Base-by-base conservation (phyloP, 179 eudicot genomes). In the Gypsophila paniculata region DNA sequence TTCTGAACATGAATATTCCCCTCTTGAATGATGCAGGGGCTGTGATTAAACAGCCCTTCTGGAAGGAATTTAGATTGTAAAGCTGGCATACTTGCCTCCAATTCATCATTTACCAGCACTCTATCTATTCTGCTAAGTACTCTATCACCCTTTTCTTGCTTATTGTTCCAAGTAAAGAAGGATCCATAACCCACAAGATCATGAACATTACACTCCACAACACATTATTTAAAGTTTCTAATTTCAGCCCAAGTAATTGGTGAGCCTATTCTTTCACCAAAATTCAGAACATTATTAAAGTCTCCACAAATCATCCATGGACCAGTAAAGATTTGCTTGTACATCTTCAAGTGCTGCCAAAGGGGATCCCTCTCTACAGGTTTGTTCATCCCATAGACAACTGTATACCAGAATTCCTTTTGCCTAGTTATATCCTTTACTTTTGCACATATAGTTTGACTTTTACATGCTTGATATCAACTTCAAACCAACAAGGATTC, bases 1-100 rank as follows among this genome's bases (percentile, higher is more conserved):
- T 6, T 54, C 25, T 0, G 2, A 0, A 0, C 0, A 54, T 0
- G 9, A 6, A 0, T 18, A 1, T 2, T 9, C 0, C 6, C 0
- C 4, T 4, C 18, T 1, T 54, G 23, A 0, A 54, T 2, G 0
- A 54, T 8, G 5, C 23, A 54, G 0, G 23, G 59, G 9, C 11
- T 18, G 19, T 54, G 59, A 2, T 54, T 10, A 18, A 2, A 18
- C 0, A 18, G 8, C 6, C 59, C 25, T 18, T 54, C 59, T 2
- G 59, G 59, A 0, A 19, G 0, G 9, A 19, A 54, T 3, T 54
- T 7, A 1, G 59, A 23, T 18, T 19, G 7, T 0, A 10, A 54
- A 0, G 7, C 21, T 6, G 59, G 59, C 18, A 18, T n/a, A 0
- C 10, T 0, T 18, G 2, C 59, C 23, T n/a, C 6, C n/a, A n/a